Evolutionary conservation across 2,329 filamentous ascomycete species (phyloP).

Genomic region (Pestalotiopsis sp.): DNA sequence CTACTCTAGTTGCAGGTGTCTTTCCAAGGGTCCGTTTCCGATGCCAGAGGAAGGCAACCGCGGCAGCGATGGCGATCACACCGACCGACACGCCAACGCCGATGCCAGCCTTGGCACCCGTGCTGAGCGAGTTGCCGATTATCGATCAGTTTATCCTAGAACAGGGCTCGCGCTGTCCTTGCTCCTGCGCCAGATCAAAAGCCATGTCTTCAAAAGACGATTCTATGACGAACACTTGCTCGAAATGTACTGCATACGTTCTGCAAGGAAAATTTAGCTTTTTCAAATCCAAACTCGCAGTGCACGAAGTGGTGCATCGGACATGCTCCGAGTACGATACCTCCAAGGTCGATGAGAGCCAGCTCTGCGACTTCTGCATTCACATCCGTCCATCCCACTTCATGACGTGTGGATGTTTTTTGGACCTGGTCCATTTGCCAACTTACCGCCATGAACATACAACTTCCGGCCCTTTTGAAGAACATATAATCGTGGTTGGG

Average conservation of each 20-base stretch:
- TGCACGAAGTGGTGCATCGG: not conserved
- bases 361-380: not conserved
- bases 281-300: not conserved
- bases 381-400: not conserved
- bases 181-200: not conserved
- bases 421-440: not conserved
- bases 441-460: too few species aligned
- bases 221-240: not conserved
- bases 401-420: not conserved
- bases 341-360: not conserved
- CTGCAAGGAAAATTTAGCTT: not conserved
- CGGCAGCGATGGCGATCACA: too few species aligned
- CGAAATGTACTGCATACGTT: not conserved
- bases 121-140: too few species aligned
- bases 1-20: too few species aligned
- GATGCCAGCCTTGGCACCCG: too few species aligned
- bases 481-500: not conserved
- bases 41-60: too few species aligned
- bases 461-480: too few species aligned
- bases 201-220: not conserved
- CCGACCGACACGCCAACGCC: too few species aligned
- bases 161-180: not conserved
- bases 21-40: too few species aligned
- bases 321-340: not conserved
- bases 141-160: too few species aligned